phyloP scores from a whole-genome alignment of 202 grass and related monocot genomes.

The Panicum virgatum region DNA sequence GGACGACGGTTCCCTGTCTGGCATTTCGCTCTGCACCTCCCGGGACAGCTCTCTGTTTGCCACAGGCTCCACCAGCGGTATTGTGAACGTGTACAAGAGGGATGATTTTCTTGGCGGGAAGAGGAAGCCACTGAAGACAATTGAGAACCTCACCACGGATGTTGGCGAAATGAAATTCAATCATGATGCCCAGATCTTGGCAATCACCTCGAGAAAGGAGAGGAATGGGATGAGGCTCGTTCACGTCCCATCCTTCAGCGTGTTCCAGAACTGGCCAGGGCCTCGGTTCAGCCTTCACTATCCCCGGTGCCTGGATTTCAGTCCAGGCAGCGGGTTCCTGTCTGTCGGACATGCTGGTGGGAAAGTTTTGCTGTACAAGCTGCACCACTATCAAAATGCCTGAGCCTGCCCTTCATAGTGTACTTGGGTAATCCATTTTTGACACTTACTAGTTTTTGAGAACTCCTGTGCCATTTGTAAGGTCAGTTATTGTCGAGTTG shows the following conservation, averaged over 20 bases:
- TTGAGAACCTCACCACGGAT: slow-evolving; percentile 68
- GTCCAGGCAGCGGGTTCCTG: slow-evolving; percentile 72
- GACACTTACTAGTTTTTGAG: neutral
- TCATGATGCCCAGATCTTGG: slow-evolving; percentile 68
- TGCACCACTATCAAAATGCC: slow-evolving; percentile 80
- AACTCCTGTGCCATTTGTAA: neutral
- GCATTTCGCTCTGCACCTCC: slow-evolving; percentile 58
- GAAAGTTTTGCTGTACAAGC: slow-evolving; percentile 74
- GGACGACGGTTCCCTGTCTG: slow-evolving; percentile 63
- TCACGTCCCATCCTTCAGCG: slow-evolving; percentile 62
- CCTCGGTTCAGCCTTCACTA: slow-evolving; percentile 53
- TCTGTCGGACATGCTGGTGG: slow-evolving; percentile 66
- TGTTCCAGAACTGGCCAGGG: slow-evolving; percentile 88
- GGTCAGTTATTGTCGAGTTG: neutral
- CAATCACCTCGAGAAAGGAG: slow-evolving; percentile 66
- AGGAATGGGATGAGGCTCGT: slow-evolving; percentile 72
- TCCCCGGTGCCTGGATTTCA: slow-evolving; percentile 75
- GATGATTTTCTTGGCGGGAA: slow-evolving; percentile 80
- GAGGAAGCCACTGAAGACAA: slow-evolving; percentile 62
- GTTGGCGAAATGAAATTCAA: slow-evolving; percentile 81
- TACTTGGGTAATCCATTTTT: slow-evolving; percentile 18
- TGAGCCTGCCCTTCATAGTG: slow-evolving; percentile 26
- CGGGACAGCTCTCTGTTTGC: slow-evolving; percentile 61
- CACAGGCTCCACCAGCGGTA: slow-evolving; percentile 69
- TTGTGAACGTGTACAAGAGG: slow-evolving; percentile 77